These are phyloP conservation scores for Spencermartinsiella europaea DNA, from an alignment of 805 yeast species.

Conservation along the genomic window DNA sequence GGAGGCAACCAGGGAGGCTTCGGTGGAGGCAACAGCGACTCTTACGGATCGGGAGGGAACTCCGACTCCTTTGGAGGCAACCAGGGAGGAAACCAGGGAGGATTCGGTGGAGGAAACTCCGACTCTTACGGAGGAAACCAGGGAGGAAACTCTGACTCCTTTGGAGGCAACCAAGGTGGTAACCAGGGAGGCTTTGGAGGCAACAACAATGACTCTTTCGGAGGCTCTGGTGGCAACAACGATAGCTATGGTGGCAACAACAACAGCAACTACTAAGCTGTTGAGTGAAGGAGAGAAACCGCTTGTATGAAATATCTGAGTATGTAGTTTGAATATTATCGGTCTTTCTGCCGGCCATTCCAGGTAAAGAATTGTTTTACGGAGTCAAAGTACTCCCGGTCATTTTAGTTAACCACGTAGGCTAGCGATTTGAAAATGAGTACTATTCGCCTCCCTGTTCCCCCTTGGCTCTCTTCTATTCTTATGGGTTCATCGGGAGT, in stretches of 20 bases:
- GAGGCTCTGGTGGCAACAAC: constrained; percentile 30
- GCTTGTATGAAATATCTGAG: too few species aligned
- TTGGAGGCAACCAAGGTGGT: constrained; percentile 17
- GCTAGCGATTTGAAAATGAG: too few species aligned
- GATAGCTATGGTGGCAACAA: constrained; percentile 25
- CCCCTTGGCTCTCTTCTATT: too few species aligned
- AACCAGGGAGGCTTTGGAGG: constrained; percentile 18
- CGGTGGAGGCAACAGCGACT: constrained; percentile 28
- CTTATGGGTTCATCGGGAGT: too few species aligned
- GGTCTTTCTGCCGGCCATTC: too few species aligned
- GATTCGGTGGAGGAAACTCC: constrained; percentile 25
- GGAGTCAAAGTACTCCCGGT: too few species aligned
- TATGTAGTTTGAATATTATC: too few species aligned
- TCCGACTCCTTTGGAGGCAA: constrained; percentile 27
- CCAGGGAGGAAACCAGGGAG: constrained; percentile 12
- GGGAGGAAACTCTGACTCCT: constrained; percentile 31
- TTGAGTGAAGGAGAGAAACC: not conserved
- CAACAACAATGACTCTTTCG: constrained; percentile 31
- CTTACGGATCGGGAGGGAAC: constrained; percentile 32
- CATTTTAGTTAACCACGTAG: too few species aligned
- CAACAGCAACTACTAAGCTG: not conserved
- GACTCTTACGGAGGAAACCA: constrained; percentile 35
- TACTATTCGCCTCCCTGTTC: too few species aligned
- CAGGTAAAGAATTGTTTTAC: too few species aligned
- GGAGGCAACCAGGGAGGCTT: constrained; percentile 16